phyloP scores from a whole-genome alignment of 768 basidiomycete species.

The Hirschioporus abietinus region DNA sequence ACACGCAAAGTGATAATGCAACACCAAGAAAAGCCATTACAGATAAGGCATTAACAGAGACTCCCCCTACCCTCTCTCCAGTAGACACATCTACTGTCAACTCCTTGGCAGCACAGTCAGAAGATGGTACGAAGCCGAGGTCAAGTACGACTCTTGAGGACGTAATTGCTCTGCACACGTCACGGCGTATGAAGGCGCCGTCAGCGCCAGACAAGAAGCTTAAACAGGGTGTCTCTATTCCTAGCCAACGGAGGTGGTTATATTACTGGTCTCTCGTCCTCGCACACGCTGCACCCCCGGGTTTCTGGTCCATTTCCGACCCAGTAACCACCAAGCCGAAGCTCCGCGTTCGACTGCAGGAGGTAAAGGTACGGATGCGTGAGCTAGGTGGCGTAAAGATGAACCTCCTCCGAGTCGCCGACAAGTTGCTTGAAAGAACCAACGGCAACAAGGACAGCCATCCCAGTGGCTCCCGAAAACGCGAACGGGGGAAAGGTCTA shows the following conservation, averaged over 20 bases:
- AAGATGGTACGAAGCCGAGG: neutral
- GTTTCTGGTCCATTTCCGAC: slow-evolving; percentile 36
- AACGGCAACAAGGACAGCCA: slow-evolving; percentile 28
- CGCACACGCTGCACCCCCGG: slow-evolving; percentile 45
- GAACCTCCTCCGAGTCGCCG: slow-evolving; percentile 53
- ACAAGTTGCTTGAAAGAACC: slow-evolving; percentile 43
- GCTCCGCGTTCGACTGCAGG: slow-evolving; percentile 50
- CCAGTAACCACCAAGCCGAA: slow-evolving; percentile 13
- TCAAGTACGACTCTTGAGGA: slow-evolving; percentile 32
- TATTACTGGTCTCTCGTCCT: slow-evolving; percentile 73
- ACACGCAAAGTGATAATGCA: neutral
- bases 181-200: slow-evolving; percentile 56
- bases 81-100: neutral
- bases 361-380: slow-evolving; percentile 55
- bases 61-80: neutral
- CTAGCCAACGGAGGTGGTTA: slow-evolving; percentile 75
- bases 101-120: neutral
- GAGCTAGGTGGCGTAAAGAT: slow-evolving; percentile 48
- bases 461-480: slow-evolving; percentile 10
- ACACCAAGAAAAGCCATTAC: neutral
- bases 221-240: slow-evolving; percentile 66
- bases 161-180: slow-evolving; percentile 65
- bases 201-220: slow-evolving; percentile 26
- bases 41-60: neutral
- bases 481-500: slow-evolving; percentile 30